A percentile compares a stretch with the other conserved stretches of the same genome.
phyloP scores from a whole-genome alignment of 345 rosid species.

The Eucalyptus marginata region DNA sequence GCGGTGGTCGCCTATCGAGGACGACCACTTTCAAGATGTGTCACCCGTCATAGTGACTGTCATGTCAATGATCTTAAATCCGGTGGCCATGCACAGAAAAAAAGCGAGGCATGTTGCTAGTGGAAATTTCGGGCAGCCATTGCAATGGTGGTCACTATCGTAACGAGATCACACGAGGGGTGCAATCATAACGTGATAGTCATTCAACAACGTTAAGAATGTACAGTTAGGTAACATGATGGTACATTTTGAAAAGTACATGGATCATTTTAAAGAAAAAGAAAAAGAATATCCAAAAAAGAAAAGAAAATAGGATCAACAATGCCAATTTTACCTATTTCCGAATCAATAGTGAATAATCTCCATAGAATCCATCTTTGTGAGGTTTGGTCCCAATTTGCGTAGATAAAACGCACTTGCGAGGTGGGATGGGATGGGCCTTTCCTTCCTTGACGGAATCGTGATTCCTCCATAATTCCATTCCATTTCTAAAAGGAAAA shows the following conservation, averaged over 20 bases:
- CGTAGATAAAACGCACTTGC: too few species aligned
- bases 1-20: background rate
- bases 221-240: background rate
- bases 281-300: too few species aligned
- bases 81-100: background rate
- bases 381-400: too few species aligned
- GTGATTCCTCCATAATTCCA: too few species aligned
- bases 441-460: too few species aligned
- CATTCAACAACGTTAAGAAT: background rate
- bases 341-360: too few species aligned
- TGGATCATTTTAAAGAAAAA: background rate
- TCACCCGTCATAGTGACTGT: background rate
- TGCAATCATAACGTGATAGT: background rate
- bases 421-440: too few species aligned
- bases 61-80: background rate
- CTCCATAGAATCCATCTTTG: too few species aligned
- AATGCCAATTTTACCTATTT: too few species aligned
- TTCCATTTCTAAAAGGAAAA: too few species aligned
- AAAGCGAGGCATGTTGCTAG: background rate
- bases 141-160: background rate
- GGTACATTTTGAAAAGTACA: background rate
- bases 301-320: too few species aligned
- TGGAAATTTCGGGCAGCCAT: rapidly evolving
- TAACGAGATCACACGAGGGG: rapidly evolving
- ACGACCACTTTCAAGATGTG: background rate